Evolutionary conservation across 371 early-diverging fungal genomes (phyloP), one percentile per base, ranked within the genome.

Genomic region (Modicella reniformis): DNA sequence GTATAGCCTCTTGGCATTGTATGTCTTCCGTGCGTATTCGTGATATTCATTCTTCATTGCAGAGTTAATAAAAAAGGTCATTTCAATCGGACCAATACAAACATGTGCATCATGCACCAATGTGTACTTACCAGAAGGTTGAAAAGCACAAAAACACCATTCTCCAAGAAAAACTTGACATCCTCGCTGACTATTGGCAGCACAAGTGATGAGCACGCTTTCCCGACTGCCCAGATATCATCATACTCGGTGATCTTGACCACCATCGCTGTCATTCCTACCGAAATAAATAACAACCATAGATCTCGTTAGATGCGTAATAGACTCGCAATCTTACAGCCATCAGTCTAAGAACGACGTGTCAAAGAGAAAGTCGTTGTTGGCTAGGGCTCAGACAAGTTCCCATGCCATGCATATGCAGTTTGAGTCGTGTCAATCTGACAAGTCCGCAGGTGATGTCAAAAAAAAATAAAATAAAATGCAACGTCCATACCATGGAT

Each of bases 191-290:
- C 59, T 0, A 49, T 29, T 25, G 60, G 61, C 32, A 65, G 44
- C 0, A 59, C 50, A 21, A 70, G 51, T 4, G 64, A 59, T 13
- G 25, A n/a, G 21, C 48, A 70, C 1, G 61, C 65, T 33, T 49
- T 64, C 3, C 60, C 71, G 21, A 30, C 54, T 12, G 65, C 71
- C 60, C 65, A 65, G 1, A 64, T 70, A 23, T 60, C 60, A 15
- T 64, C 3, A 29, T 41, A 60, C 41, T 55, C 59, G 3, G n/a
- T 37, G 1, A 70, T 28, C 13, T 32, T 59, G 48, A 55, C 47
- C 13, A 64, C 60, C 15, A 51, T 40, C 8, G 65, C 65, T 15
- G 60, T 50, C 55, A 48, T 64, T 2, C 60, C 60, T 59, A 37
- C 13, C n/a, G n/a, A n/a, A n/a, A n/a, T n/a, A n/a, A n/a, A n/a